A percentile compares a stretch with the other conserved stretches of the same genome.
Evolutionary conservation across 78 protist genomes (phyloP).

Genomic region (Parvularia atlantis): DNA sequence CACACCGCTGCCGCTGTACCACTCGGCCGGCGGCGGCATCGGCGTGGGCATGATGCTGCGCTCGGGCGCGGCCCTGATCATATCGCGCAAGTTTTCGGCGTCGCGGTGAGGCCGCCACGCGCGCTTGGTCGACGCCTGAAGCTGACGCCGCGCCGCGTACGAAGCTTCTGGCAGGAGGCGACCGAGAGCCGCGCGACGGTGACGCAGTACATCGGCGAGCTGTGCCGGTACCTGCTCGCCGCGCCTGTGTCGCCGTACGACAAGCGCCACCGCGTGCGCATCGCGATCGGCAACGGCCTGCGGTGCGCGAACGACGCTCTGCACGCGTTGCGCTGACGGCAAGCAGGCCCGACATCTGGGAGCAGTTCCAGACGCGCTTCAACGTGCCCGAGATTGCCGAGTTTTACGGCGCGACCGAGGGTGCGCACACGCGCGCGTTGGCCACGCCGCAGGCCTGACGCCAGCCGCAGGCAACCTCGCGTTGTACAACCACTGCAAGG

Average conservation of each 20-base stretch:
- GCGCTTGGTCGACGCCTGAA: too few species aligned
- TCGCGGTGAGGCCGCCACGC: too few species aligned
- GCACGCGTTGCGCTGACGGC: too few species aligned
- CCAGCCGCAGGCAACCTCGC: too few species aligned
- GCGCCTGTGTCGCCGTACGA: conserved; percentile 14
- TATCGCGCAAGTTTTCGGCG: conserved; percentile 28
- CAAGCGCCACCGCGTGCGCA: conserved; percentile 10
- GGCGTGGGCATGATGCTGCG: conserved; percentile 2
- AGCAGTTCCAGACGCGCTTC: conserved; percentile 9
- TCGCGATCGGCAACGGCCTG: conserved; percentile 55
- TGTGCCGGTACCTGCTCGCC: conserved; percentile 29
- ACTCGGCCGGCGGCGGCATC: conserved; percentile 16
- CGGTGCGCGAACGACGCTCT: too few species aligned
- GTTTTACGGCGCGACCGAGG: conserved; percentile 50
- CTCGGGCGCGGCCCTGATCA: neutral
- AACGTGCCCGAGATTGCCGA: conserved; percentile 15
- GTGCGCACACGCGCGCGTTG: too few species aligned
- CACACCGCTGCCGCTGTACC: conserved; percentile 32
- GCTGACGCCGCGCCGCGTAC: too few species aligned
- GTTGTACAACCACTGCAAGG: too few species aligned
- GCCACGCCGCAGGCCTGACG: too few species aligned
- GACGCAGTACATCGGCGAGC: conserved; percentile 51
- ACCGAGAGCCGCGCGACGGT: neutral
- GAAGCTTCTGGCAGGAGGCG: conserved; percentile 7
- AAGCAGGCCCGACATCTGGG: conserved; percentile 51